Conservation (phyloP, 2,329 filamentous ascomycete species). For the Ophiocordyceps camponoti-saundersi region DNA sequence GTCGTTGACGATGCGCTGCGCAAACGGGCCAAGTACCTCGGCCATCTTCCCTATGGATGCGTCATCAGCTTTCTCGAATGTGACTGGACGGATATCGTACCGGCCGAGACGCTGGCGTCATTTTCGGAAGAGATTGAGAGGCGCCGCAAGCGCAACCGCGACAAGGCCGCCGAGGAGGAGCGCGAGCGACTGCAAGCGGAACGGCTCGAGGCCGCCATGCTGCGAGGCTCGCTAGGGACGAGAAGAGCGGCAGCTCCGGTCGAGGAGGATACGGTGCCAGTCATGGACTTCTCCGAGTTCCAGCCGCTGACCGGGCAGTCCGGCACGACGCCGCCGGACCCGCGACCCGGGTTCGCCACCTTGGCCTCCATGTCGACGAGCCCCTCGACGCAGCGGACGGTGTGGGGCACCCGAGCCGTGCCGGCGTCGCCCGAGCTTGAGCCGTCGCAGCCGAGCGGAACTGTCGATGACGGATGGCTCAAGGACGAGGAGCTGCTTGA, state of each 20-base stretch:
- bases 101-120: slow-evolving; percentile 52
- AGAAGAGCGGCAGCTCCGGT: slow-evolving; percentile 18
- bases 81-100: slow-evolving; percentile 84
- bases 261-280: slow-evolving; percentile 15
- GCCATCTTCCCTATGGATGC: slow-evolving; percentile 77
- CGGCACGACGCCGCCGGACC: slow-evolving; percentile 36
- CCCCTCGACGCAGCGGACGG: slow-evolving; percentile 58
- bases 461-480: slow-evolving; percentile 67
- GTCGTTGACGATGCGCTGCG: slow-evolving; percentile 73
- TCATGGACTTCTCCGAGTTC: slow-evolving; percentile 44
- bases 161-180: slow-evolving; percentile 76
- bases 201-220: slow-evolving; percentile 55
- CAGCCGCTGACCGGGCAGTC: slow-evolving; percentile 37
- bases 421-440: slow-evolving; percentile 38
- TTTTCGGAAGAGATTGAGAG: slow-evolving; percentile 65
- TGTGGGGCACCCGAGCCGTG: slow-evolving; percentile 78
- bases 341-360: slow-evolving; percentile 44
- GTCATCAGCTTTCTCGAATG: slow-evolving; percentile 84
- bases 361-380: slow-evolving; percentile 69
- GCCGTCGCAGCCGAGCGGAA: slow-evolving; percentile 12
- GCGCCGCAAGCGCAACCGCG: slow-evolving; percentile 57
- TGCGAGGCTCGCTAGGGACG: slow-evolving; percentile 32
- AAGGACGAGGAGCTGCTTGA: slow-evolving; percentile 61
- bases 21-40: slow-evolving; percentile 71
- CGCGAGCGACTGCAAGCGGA: slow-evolving; percentile 71